A percentile compares a stretch with the other conserved stretches of the same genome.
These are phyloP conservation scores for Waltergamsia citrina DNA, from an alignment of 2,329 filamentous ascomycete species.

Conservation along the genomic window DNA sequence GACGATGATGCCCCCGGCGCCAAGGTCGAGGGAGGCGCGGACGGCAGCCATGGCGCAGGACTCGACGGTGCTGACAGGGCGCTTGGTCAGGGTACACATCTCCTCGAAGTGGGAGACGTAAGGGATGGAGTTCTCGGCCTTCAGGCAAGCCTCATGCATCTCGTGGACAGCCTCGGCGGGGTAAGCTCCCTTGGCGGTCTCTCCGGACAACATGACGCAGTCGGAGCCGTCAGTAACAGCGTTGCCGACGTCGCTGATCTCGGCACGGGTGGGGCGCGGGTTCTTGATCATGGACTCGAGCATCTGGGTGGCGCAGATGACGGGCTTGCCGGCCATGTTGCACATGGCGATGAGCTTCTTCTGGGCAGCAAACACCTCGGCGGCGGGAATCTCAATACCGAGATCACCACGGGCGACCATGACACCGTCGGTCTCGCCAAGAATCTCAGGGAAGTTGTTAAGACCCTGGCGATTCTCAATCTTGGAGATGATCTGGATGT, in stretches of 20 bases:
- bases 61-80: constrained; percentile 82
- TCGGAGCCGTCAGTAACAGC: constrained; percentile 95
- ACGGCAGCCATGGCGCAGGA: constrained; percentile 96
- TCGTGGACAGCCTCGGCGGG: constrained; percentile 85
- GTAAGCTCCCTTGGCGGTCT: constrained; percentile 97
- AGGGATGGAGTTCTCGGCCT: constrained; percentile 94
- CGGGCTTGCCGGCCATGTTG: constrained; percentile 97
- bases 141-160: constrained; percentile 97
- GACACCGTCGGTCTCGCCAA: constrained; percentile 93
- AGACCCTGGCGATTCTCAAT: constrained; percentile 99
- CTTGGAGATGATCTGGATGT: constrained; percentile 99
- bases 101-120: constrained; percentile 97
- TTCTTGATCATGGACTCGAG: constrained; percentile 99
- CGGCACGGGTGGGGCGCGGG: constrained; percentile 91
- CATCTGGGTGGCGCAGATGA: constrained; percentile 99
- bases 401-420: constrained; percentile 97
- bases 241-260: constrained; percentile 98
- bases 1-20: constrained; percentile 91
- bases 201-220: constrained; percentile 98
- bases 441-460: constrained; percentile 98
- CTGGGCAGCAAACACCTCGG: constrained; percentile 97
- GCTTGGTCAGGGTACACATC: constrained; percentile 71
- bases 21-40: constrained; percentile 89
- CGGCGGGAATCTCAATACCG: constrained; percentile 96
- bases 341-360: constrained; percentile 99